phyloP scores from a whole-genome alignment of 2,329 filamentous ascomycete species.

The Hirsutella minnesotensis region DNA sequence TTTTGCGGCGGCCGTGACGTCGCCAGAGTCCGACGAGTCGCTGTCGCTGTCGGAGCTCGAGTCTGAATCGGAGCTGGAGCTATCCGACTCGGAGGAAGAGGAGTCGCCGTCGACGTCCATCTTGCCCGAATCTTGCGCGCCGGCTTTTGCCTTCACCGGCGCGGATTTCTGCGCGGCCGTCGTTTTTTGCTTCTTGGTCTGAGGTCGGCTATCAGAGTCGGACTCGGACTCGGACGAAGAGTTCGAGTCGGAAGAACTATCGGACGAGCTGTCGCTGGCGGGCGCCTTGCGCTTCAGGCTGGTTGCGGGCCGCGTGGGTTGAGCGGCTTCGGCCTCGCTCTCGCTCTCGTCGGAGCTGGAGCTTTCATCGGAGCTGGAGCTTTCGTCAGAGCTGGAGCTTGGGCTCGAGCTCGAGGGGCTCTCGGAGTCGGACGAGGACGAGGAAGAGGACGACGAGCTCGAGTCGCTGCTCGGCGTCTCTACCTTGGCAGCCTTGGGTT shows the following conservation, averaged over 20 bases:
- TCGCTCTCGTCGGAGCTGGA: slow-evolving; percentile 10
- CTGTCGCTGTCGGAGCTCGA: slow-evolving; percentile 17
- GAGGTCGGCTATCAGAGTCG: slow-evolving; percentile 34
- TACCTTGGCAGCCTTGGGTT: slow-evolving; percentile 6
- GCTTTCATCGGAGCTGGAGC: slow-evolving; percentile 13
- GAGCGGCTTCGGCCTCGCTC: slow-evolving; percentile 12
- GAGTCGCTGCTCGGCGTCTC: neutral
- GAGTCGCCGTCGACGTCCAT: slow-evolving; percentile 15
- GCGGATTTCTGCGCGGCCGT: slow-evolving; percentile 10
- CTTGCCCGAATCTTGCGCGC: slow-evolving; percentile 2
- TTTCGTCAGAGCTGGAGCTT: slow-evolving; percentile 13
- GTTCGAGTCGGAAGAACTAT: slow-evolving; percentile 11
- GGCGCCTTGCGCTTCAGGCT: slow-evolving; percentile 30
- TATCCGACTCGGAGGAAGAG: slow-evolving; percentile 16
- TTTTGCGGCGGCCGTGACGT: slow-evolving; percentile 23
- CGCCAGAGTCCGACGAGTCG: slow-evolving; percentile 13
- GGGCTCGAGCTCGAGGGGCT: neutral
- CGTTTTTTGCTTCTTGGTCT: slow-evolving; percentile 40
- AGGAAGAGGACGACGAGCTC: neutral
- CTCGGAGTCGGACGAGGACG: slow-evolving; percentile 11
- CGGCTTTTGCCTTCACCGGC: slow-evolving; percentile 7
- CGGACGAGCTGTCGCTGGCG: slow-evolving; percentile 9
- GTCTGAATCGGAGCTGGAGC: slow-evolving; percentile 27
- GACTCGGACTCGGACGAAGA: slow-evolving; percentile 26
- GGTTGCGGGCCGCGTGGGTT: slow-evolving; percentile 10